Evolutionary conservation across 169 alveolate genomes (phyloP).

Genomic region (Amoebophrya sp.): DNA sequence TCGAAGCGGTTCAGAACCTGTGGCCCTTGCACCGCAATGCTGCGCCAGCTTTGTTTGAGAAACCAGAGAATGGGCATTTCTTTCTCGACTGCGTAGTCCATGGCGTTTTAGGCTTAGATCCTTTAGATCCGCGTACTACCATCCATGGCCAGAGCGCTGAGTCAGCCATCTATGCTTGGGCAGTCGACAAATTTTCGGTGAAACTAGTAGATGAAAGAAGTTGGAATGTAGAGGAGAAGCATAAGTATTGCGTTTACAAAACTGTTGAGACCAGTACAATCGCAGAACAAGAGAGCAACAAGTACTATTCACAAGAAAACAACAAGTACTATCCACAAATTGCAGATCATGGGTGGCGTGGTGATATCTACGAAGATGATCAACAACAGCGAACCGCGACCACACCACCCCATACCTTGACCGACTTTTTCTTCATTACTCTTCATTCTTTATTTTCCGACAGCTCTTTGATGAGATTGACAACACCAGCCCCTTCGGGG

Average conservation of each 20-base stretch:
- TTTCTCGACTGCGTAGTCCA: constrained; percentile 18
- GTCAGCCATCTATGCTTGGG: not conserved
- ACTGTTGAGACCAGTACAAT: no score
- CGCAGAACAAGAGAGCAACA: no score
- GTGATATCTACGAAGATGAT: no score
- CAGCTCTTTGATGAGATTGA: no score
- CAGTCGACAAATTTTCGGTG: not conserved
- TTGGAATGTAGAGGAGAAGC: not conserved
- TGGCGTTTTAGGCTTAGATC: not conserved
- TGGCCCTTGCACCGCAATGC: not conserved
- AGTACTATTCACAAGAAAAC: no score
- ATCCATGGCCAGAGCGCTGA: not conserved
- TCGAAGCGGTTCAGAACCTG: not conserved
- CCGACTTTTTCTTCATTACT: no score
- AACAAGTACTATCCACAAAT: no score
- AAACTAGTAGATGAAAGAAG: not conserved
- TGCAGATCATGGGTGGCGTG: no score
- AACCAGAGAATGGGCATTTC: not conserved
- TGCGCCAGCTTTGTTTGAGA: not conserved
- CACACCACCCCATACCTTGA: no score
- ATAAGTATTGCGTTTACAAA: not conserved
- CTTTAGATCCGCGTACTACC: not conserved
- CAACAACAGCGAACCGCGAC: no score
- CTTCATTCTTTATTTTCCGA: no score
- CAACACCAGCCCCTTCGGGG: no score